Conservation (phyloP, 2,329 filamentous ascomycete species). For the Achaetomium macrosporum region DNA sequence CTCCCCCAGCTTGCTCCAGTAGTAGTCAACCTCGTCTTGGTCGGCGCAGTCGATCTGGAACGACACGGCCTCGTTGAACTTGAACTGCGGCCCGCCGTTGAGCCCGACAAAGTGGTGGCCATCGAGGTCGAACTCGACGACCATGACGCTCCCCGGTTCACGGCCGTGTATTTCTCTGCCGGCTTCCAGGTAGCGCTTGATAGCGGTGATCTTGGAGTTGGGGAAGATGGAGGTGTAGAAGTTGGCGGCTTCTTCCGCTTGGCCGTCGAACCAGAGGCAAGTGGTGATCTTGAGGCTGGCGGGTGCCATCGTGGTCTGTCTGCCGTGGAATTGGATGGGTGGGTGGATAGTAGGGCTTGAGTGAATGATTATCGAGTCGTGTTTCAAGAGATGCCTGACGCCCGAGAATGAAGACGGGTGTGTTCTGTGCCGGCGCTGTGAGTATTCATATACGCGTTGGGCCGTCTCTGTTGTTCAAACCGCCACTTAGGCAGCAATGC, state of each 20-base stretch:
- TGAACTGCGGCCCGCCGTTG: constrained; percentile 39
- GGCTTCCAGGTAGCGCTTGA: constrained; percentile 28
- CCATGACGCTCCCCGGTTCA: constrained; percentile 27
- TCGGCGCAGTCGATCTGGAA: constrained; percentile 40
- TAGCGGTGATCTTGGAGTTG: constrained; percentile 33
- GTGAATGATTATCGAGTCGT: no score
- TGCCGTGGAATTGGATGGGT: no score
- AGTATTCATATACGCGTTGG: no score
- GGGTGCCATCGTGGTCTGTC: background rate
- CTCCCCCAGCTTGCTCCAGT: constrained; percentile 38
- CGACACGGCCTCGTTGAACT: constrained; percentile 37
- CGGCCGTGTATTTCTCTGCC: constrained; percentile 30
- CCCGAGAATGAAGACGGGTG: no score
- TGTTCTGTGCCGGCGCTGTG: no score
- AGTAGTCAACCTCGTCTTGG: constrained; percentile 43
- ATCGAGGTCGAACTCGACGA: constrained; percentile 35
- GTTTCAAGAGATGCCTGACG: no score
- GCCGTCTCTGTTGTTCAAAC: background rate
- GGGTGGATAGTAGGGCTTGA: no score
- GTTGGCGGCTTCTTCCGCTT: constrained; percentile 38
- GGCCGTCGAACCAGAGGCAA: constrained; percentile 38
- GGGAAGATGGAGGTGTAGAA: constrained; percentile 38
- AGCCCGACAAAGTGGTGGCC: constrained; percentile 37
- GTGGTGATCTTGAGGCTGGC: constrained; percentile 23
- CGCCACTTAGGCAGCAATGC: background rate